Evolutionary conservation across 495 filamentous ascomycete genomes (phyloP).

Genomic region (Articulospora tetracladia): DNA sequence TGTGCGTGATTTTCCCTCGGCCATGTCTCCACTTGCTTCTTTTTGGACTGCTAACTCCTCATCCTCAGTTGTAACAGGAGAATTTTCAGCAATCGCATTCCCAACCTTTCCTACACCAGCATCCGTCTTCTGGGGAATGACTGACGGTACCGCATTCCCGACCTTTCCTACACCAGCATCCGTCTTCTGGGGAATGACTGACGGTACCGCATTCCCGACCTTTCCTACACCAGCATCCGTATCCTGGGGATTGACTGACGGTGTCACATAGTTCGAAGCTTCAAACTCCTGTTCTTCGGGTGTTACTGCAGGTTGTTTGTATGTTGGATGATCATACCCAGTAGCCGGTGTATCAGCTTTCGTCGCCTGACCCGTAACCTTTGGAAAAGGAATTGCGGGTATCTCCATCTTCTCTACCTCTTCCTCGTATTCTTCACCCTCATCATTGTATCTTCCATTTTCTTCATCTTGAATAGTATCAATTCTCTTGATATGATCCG

Average conservation of each 20-base stretch:
- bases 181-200: too few species aligned
- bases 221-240: too few species aligned
- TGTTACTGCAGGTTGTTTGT: background rate
- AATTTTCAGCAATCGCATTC: too few species aligned
- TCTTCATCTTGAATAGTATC: background rate
- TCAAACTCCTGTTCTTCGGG: background rate
- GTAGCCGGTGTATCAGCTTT: background rate
- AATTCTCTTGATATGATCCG: background rate
- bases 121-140: too few species aligned
- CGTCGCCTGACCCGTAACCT: background rate
- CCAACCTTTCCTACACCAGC: too few species aligned
- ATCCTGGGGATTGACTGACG: too few species aligned
- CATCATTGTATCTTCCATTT: too few species aligned
- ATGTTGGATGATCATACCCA: background rate
- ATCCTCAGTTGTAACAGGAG: background rate
- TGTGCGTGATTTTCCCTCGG: constrained; percentile 39
- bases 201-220: too few species aligned
- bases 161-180: too few species aligned
- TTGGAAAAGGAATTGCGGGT: background rate
- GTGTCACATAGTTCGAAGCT: too few species aligned
- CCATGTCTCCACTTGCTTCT: constrained; percentile 1
- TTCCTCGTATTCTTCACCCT: background rate
- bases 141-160: too few species aligned
- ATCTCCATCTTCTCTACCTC: background rate
- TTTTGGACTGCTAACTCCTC: background rate